Conservation (phyloP, 106 monocot species). For the Vanilla planifolia region DNA sequence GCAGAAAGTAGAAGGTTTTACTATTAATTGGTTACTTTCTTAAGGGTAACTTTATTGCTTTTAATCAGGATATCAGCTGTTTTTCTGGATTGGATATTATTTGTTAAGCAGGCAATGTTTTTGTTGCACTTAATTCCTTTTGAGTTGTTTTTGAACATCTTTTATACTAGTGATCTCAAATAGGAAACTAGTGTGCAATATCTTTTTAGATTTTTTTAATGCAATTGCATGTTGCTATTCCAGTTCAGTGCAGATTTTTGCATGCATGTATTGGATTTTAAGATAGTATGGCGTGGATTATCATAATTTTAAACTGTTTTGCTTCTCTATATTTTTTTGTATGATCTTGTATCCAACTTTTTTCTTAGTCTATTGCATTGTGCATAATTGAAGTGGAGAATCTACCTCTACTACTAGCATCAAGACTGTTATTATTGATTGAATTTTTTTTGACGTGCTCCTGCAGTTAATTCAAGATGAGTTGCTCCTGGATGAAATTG, state of each 20-base stretch:
- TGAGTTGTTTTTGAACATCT: not conserved
- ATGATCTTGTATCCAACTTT: too few relatives aligned
- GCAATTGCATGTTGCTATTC: not conserved
- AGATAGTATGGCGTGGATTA: too few relatives aligned
- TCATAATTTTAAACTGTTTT: too few relatives aligned
- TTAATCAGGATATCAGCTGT: not conserved
- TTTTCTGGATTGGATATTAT: not conserved
- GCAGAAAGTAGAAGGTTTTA: not conserved
- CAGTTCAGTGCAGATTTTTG: too few relatives aligned
- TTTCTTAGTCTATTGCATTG: not conserved
- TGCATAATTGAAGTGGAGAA: too few relatives aligned
- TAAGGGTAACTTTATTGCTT: not conserved
- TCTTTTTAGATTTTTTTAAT: not conserved
- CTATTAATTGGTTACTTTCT: not conserved
- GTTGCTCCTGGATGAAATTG: slow-evolving; percentile 56
- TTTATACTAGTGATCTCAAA: not conserved
- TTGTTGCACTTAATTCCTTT: too few relatives aligned
- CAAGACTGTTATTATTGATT: slow-evolving; percentile 9
- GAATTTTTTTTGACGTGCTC: too few relatives aligned
- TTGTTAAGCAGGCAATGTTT: too few relatives aligned
- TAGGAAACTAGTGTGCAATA: not conserved
- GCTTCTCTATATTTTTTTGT: too few relatives aligned
- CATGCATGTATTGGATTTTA: not conserved
- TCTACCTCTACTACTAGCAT: too few relatives aligned
- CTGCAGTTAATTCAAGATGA: slow-evolving; percentile 75